Evolutionary conservation across 257 asterid genomes (phyloP).

Genomic region (Solanum tacnaense): DNA sequence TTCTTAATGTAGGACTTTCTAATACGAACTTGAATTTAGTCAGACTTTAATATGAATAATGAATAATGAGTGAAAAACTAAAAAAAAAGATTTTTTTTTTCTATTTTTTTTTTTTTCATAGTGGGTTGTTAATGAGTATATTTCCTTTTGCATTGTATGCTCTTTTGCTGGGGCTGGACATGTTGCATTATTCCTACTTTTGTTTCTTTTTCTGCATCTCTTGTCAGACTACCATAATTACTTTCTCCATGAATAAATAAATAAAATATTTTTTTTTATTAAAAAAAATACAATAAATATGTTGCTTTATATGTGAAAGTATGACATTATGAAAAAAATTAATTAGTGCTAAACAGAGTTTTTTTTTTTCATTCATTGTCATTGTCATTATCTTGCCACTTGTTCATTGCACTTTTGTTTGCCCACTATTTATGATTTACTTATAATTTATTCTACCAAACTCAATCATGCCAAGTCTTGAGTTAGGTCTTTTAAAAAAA

Average conservation of each 20-base stretch:
- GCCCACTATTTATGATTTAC: not conserved
- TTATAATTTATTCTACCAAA: not conserved
- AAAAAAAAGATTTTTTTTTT: too few relatives aligned
- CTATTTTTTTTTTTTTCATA: not conserved
- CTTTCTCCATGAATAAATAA: not conserved
- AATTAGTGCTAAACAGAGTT: not conserved
- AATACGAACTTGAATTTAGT: fast-evolving
- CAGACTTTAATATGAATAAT: fast-evolving
- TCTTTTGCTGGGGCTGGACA: not conserved
- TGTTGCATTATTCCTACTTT: slow-evolving; percentile 14
- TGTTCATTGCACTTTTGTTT: not conserved
- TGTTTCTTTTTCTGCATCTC: slow-evolving; percentile 5
- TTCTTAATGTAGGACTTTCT: fast-evolving
- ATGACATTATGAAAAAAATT: not conserved
- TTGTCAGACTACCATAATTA: not conserved
- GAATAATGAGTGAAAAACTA: too few relatives aligned
- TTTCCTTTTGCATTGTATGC: not conserved
- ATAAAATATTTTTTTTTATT: too few relatives aligned
- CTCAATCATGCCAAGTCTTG: not conserved
- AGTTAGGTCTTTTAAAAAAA: not conserved
- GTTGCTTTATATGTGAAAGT: not conserved
- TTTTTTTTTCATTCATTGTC: not conserved
- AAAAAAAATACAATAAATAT: not conserved
- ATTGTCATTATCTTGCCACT: not conserved
- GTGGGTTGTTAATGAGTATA: slow-evolving; percentile 3